These are phyloP conservation scores for Danielia reshetovae DNA, from an alignment of 805 yeast genomes.

Conservation along the genomic window DNA sequence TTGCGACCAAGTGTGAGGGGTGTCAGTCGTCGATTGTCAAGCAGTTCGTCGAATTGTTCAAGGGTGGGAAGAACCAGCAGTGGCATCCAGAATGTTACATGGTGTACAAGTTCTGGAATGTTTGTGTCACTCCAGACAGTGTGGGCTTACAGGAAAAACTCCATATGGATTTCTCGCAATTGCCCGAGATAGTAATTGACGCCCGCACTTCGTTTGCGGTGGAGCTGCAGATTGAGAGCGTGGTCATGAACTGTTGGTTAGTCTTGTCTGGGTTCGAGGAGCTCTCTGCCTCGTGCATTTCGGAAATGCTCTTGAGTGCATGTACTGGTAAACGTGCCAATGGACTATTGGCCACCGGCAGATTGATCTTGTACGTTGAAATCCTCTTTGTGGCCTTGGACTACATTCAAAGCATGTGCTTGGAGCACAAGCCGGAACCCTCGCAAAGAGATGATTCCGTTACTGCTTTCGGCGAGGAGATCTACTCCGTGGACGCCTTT, in stretches of 20 bases:
- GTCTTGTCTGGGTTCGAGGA: slow-evolving; percentile 87
- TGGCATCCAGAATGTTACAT: slow-evolving; percentile 99
- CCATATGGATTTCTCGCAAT: slow-evolving; percentile 9
- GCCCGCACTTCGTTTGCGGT: slow-evolving; percentile 48
- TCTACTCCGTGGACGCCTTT: slow-evolving; percentile 21
- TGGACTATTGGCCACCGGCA: slow-evolving; percentile 69
- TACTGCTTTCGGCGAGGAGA: slow-evolving; percentile 16
- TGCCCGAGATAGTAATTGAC: slow-evolving; percentile 18
- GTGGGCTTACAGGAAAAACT: slow-evolving; percentile 41
- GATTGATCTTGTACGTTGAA: slow-evolving; percentile 68
- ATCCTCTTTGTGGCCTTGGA: slow-evolving; percentile 76
- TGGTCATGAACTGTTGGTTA: slow-evolving; percentile 73
- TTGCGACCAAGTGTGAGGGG: slow-evolving; percentile 90
- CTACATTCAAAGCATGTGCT: slow-evolving; percentile 29
- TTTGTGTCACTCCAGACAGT: slow-evolving; percentile 60
- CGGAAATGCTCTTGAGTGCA: slow-evolving; percentile 85
- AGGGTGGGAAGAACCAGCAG: slow-evolving; percentile 89
- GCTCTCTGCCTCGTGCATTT: slow-evolving; percentile 80
- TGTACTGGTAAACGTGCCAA: slow-evolving; percentile 64
- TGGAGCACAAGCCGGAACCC: slow-evolving; percentile 11
- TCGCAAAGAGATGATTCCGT: slow-evolving; percentile 14
- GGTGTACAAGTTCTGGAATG: slow-evolving; percentile 97
- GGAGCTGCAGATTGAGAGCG: slow-evolving; percentile 61
- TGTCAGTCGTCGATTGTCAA: slow-evolving; percentile 87
- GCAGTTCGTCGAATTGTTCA: slow-evolving; percentile 87